phyloP scores from a whole-genome alignment of 78 protist species.

The Cavenderia fasciculata region DNA sequence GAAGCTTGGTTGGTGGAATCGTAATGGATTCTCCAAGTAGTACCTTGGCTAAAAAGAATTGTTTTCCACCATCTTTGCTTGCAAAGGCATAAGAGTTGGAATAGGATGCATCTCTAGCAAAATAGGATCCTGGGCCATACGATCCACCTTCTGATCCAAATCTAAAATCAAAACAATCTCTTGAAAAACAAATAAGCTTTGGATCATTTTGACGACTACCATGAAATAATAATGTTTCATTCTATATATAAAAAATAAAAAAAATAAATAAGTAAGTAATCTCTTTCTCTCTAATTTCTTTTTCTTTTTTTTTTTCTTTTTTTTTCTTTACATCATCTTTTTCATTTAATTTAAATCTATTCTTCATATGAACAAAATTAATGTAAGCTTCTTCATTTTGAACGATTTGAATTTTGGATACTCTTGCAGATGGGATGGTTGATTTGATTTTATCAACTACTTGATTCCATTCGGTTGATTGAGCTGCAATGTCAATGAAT shows the following conservation, averaged over 20 bases:
- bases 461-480: background rate
- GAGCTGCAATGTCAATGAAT: background rate
- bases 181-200: background rate
- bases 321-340: too few species aligned
- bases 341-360: background rate
- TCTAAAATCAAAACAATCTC: slow-evolving; percentile 6
- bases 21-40: slow-evolving; percentile 1
- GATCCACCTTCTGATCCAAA: background rate
- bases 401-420: background rate
- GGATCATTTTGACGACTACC: background rate
- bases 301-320: too few species aligned
- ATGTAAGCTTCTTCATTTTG: background rate
- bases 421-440: background rate
- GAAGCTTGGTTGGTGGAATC: background rate
- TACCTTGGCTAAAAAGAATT: slow-evolving; percentile 22
- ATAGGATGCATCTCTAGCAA: slow-evolving; percentile 10
- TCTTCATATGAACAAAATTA: background rate
- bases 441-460: background rate
- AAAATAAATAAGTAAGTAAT: too few species aligned
- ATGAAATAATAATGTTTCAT: background rate
- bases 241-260: background rate
- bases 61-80: background rate
- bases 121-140: slow-evolving; percentile 1
- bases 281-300: too few species aligned
- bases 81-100: too few species aligned